Evolutionary conservation across 768 basidiomycete genomes (phyloP), one percentile per base, ranked within the genome.

Genomic region (Pleurotus eryngii): DNA sequence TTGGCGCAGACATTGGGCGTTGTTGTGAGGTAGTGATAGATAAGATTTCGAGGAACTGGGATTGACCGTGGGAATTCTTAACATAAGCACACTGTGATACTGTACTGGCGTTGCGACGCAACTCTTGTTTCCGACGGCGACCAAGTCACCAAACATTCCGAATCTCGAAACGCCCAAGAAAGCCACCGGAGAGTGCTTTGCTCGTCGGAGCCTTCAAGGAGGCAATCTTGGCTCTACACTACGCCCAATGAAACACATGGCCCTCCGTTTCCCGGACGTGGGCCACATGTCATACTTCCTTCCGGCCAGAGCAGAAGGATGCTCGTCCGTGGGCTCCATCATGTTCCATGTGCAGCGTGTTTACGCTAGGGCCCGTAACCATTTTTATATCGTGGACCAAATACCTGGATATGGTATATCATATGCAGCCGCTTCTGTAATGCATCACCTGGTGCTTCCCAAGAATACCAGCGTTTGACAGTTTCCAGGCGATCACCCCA

Each of bases 1-100:
- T 72, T 49, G 73, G 74, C 54, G 65, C 60, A 62, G 68, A 62
- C 61, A 57, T 65, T 43, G 17, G 18, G 39, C 35, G 11, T 40
- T n/a, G 46, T 40, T n/a, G 37, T 54, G 51, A 56, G 39, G 39
- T 5, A 43, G 12, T 42, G 39, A 54, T 18, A 55, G 56, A 18
- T 37, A 46, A 42, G 46, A 47, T 46, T 22, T 27, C 12, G 49
- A 40, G 7, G 15, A 53, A 37, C n/a, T 46, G 49, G 40, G 56
- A 47, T 56, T n/a, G 26, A 15, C 20, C 22, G 51, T 54, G 51
- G n/a, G 51, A 54, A 54, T 22, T 17, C 1, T 11, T 54, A 4
- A 26, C 38, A 15, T 54, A 24, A 39, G 17, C 35, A 15, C 18
- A 4, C 49, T 26, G 49, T 35, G 30, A 50, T 35, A 27, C 49